Evolutionary conservation across 306 rosid genomes (phyloP), one percentile per base, ranked within the genome.

Genomic region (Cucurbita ficifolia): DNA sequence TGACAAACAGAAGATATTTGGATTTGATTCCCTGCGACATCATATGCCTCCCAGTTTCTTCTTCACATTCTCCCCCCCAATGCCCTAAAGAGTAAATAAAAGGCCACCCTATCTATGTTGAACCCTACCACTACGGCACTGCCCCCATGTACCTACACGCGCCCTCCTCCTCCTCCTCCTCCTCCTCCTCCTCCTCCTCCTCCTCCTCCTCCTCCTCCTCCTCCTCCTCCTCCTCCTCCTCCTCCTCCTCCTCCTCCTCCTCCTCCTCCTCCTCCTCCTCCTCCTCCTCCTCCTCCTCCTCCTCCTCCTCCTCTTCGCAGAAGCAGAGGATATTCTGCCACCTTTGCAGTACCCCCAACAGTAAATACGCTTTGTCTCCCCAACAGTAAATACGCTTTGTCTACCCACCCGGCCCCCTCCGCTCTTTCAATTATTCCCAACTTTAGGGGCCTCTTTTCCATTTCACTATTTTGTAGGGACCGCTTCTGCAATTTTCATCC

Each of bases 1-100:
- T 64, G 71, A 64, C n/a, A n/a, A n/a, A n/a, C n/a, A n/a, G 71
- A 40, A 64, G 50, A 64, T 64, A 10, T 21, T 64, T 19, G 35
- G 71, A 64, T 36, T 61, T 61, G 69, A 61, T 61, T 61, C 69
- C 69, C 69, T 64, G 35, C n/a, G 52, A 64, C 52, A 42, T 64
- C 71, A 10, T 62, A 64, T 40, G 8, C 35, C 29, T 59, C 67
- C 21, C 60, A 54, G 60, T 29, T 19, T 40, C 35, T 38, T 17
- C 33, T 42, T 64, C 51, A 42, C 69, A 61, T 61, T 61, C 69
- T 17, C 12, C 43, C 13, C 61, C 36, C 22, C 70, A 9, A 8
- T 2, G 2, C 50, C 70, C 70, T 11, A 22, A 22, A 22, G 24
- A 1, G 24, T n/a, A n/a, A n/a, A n/a, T n/a, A n/a, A 19, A 42